phyloP scores from a whole-genome alignment of 305 asterid species.

The Fraxinus velutina region DNA sequence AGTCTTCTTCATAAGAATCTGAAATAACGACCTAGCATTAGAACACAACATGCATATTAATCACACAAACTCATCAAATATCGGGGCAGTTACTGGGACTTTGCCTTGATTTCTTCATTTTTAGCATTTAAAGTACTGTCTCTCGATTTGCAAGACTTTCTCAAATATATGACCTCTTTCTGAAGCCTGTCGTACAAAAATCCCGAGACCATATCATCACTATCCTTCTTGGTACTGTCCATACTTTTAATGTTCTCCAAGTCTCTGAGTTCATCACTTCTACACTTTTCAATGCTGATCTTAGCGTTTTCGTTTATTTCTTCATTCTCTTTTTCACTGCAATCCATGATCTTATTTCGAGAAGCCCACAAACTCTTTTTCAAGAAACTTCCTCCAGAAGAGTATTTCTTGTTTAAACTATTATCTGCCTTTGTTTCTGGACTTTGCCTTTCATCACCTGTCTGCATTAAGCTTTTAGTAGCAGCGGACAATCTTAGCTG shows the following conservation, averaged over 20 bases:
- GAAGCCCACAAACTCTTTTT: conserved; percentile 63
- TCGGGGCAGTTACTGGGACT: neutral
- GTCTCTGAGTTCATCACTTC: conserved; percentile 26
- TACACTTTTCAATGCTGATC: conserved; percentile 17
- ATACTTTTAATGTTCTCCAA: conserved; percentile 25
- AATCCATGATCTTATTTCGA: conserved; percentile 41
- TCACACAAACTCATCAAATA: neutral
- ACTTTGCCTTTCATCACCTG: conserved; percentile 21
- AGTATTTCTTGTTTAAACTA: conserved; percentile 28
- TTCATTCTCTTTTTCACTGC: conserved; percentile 58
- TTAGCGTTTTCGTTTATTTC: conserved; percentile 37
- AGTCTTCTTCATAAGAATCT: conserved; percentile 63
- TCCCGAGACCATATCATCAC: conserved; percentile 73
- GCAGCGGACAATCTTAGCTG: conserved; percentile 57
- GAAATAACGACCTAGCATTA: conserved; percentile 9
- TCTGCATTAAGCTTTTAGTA: conserved; percentile 31
- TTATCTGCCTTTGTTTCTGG: conserved; percentile 20
- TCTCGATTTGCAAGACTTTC: conserved; percentile 58
- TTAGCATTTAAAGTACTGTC: conserved; percentile 47
- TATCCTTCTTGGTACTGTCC: conserved; percentile 33
- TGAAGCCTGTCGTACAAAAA: conserved; percentile 78
- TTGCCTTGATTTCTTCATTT: conserved; percentile 80
- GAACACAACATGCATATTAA: conserved; percentile 4
- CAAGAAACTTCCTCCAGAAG: conserved; percentile 37
- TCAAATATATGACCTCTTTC: conserved; percentile 72